Conservation (phyloP, 495 filamentous ascomycete species). For the Penicillium argentinense region DNA sequence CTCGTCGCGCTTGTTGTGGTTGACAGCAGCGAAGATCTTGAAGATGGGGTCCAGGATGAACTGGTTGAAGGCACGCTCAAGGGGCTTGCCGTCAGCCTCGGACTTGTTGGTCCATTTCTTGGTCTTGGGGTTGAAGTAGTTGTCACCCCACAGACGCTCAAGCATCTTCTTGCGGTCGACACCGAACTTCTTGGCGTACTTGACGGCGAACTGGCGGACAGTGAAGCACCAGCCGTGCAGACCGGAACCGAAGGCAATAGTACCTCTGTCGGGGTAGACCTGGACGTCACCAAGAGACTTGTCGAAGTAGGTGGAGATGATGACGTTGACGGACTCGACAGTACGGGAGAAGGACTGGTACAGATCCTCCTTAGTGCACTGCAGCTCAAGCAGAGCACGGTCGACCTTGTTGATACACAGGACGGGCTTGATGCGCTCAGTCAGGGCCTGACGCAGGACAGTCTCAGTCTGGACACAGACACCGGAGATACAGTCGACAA, state of each 20-base stretch:
- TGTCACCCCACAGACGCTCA: slow-evolving; percentile 99
- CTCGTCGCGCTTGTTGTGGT: slow-evolving; percentile 99
- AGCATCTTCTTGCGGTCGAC: slow-evolving; percentile 99
- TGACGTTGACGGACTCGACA: slow-evolving; percentile 99
- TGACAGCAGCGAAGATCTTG: slow-evolving; percentile 92
- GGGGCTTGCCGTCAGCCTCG: slow-evolving; percentile 76
- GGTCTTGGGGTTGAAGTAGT: slow-evolving; percentile 98
- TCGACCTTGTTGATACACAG: slow-evolving; percentile 99
- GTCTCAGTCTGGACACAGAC: slow-evolving; percentile 99
- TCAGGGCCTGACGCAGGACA: slow-evolving; percentile 96
- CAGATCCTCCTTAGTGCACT: slow-evolving; percentile 96
- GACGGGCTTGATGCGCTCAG: slow-evolving; percentile 99
- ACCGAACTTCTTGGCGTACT: slow-evolving; percentile 99
- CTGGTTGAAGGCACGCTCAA: slow-evolving; percentile 98
- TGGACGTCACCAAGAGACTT: slow-evolving; percentile 95
- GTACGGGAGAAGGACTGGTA: slow-evolving; percentile 99
- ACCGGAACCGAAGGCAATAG: slow-evolving; percentile 98
- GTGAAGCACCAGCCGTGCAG: slow-evolving; percentile 99
- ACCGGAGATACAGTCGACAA: slow-evolving; percentile 99
- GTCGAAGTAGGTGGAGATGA: slow-evolving; percentile 98
- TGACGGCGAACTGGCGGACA: slow-evolving; percentile 92
- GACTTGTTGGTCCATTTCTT: slow-evolving; percentile 97
- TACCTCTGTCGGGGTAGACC: slow-evolving; percentile 95
- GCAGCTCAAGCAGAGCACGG: slow-evolving; percentile 96
- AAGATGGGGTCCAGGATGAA: slow-evolving; percentile 99